Percentiles rank a stretch among this genome's conserved stretches.
phyloP scores from a whole-genome alignment of 78 protist genomes.

The Acrasis kona region DNA sequence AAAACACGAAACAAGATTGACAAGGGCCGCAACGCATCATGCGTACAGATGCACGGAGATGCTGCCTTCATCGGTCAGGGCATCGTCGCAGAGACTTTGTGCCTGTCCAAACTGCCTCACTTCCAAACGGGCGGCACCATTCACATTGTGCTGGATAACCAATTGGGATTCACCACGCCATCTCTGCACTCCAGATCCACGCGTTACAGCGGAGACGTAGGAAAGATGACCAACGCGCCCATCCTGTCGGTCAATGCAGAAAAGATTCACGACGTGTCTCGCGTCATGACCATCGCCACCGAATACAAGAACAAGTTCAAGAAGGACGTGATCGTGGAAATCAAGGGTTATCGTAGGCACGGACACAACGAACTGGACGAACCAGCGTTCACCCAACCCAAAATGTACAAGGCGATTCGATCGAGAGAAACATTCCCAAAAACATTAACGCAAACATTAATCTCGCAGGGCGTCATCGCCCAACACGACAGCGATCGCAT shows the following conservation, averaged over 20 bases:
- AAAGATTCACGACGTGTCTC: conserved; percentile 54
- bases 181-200: conserved; percentile 42
- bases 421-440: conserved; percentile 27
- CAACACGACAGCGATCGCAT: not conserved
- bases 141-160: conserved; percentile 84
- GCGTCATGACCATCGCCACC: conserved; percentile 35
- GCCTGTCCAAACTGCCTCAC: conserved; percentile 45
- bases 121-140: conserved; percentile 65
- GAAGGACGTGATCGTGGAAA: conserved; percentile 73
- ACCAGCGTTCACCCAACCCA: conserved; percentile 95
- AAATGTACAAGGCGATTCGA: conserved; percentile 69
- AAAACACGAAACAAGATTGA: conserved; percentile 74
- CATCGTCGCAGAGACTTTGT: conserved; percentile 72
- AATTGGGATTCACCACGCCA: conserved; percentile 75
- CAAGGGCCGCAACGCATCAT: not conserved
- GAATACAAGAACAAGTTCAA: conserved; percentile 60
- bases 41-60: conserved; percentile 81
- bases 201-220: conserved; percentile 61
- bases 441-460: not conserved
- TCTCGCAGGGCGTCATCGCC: not conserved
- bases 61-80: conserved; percentile 92
- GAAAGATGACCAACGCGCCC: conserved; percentile 64
- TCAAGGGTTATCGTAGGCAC: conserved; percentile 65
- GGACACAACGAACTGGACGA: conserved; percentile 93
- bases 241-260: conserved; percentile 84